phyloP scores from a whole-genome alignment of 306 rosid genomes.

The Medicago lupulina region DNA sequence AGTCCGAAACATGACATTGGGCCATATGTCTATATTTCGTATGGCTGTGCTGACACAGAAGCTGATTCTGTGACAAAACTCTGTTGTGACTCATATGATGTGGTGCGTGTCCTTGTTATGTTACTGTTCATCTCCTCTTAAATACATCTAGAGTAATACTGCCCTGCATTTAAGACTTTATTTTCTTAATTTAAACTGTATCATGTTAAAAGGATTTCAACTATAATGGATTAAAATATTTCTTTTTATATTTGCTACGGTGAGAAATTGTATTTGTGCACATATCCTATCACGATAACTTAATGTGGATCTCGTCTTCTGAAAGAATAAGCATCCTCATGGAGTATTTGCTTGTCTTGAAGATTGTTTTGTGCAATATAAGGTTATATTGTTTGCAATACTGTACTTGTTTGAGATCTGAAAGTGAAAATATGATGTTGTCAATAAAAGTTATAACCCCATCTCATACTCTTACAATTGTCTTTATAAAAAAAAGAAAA shows the following conservation, averaged over 20 bases:
- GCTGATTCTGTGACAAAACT: constrained; percentile 76
- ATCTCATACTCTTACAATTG: background rate
- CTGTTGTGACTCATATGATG: constrained; percentile 77
- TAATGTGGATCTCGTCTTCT: constrained; percentile 32
- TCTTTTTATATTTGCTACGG: constrained; percentile 10
- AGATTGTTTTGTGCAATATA: constrained; percentile 19
- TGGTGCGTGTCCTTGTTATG: constrained; percentile 62
- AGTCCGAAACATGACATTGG: constrained; percentile 79
- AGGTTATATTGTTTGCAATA: constrained; percentile 1
- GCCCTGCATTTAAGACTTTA: constrained; percentile 1
- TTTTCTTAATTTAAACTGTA: constrained; percentile 19
- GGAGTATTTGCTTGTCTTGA: background rate
- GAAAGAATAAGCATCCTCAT: constrained; percentile 28
- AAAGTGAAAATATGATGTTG: constrained; percentile 23
- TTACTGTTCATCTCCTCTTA: constrained; percentile 22
- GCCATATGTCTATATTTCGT: constrained; percentile 83
- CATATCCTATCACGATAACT: constrained; percentile 16
- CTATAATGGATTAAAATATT: constrained; percentile 15
- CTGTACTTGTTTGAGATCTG: constrained; percentile 12
- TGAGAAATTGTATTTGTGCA: constrained; percentile 22
- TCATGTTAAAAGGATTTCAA: constrained; percentile 11
- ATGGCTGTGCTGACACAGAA: constrained; percentile 71
- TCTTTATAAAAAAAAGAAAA: too few species aligned
- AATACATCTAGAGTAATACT: constrained; percentile 2
- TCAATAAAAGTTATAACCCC: background rate